phyloP scores from a whole-genome alignment of 2,329 filamentous ascomycete genomes.

The Biscogniauxia sp. region DNA sequence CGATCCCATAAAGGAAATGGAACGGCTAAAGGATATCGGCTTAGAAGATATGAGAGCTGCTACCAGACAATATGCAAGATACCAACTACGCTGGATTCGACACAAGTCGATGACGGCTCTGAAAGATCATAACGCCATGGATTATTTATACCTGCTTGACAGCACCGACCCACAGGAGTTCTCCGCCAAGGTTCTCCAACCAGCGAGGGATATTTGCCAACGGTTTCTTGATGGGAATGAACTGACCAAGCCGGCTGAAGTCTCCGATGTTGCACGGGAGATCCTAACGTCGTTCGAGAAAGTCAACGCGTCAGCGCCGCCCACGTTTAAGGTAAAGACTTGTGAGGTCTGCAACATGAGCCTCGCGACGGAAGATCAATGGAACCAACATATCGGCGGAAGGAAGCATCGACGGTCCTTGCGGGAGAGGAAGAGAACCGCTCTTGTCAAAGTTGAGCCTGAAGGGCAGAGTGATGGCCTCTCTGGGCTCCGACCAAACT shows the following conservation, averaged over 20 bases:
- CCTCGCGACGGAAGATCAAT: slow-evolving; percentile 53
- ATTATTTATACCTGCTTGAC: slow-evolving; percentile 75
- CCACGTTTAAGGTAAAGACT: slow-evolving; percentile 39
- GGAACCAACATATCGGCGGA: slow-evolving; percentile 45
- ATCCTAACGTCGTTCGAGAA: slow-evolving; percentile 59
- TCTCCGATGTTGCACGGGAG: slow-evolving; percentile 48
- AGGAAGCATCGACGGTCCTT: slow-evolving; percentile 36
- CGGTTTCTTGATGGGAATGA: slow-evolving; percentile 59
- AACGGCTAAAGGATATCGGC: slow-evolving; percentile 54
- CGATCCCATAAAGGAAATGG: slow-evolving; percentile 40
- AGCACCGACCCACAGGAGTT: slow-evolving; percentile 68
- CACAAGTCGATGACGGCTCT: slow-evolving; percentile 75
- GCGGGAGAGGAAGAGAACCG: slow-evolving; percentile 26
- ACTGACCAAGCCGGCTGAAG: slow-evolving; percentile 49
- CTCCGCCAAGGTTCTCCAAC: slow-evolving; percentile 59
- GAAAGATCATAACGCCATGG: slow-evolving; percentile 49
- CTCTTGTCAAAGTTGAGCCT: slow-evolving; percentile 24
- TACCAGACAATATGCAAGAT: slow-evolving; percentile 83
- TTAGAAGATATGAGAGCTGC: slow-evolving; percentile 77
- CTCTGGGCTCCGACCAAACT: no score
- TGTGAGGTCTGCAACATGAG: slow-evolving; percentile 74
- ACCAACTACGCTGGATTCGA: slow-evolving; percentile 83
- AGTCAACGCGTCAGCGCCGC: slow-evolving; percentile 53
- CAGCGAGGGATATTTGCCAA: slow-evolving; percentile 60
- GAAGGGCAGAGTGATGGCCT: background rate